Base-by-base conservation (phyloP, 371 early-diverging fungal genomes). In the Conidiobolus incongruus region DNA sequence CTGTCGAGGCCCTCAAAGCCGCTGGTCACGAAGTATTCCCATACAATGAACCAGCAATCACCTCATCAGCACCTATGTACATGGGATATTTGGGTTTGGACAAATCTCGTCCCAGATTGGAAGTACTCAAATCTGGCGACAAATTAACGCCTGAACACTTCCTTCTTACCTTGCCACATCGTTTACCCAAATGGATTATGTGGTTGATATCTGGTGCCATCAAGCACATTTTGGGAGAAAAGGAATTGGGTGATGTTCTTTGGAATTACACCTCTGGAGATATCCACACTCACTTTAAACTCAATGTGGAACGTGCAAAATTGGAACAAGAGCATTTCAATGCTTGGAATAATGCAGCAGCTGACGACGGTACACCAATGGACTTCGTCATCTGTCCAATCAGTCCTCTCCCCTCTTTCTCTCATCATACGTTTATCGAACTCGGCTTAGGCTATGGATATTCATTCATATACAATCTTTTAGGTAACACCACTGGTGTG, bases 381-480 rank as follows among this genome's bases (percentile, higher is more conserved):
- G 45, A 45, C 21, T 13, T 15, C 20, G 11, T 45, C n/a, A 45
- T 45, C n/a, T 29, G 35, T 17, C 45, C 45, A 8, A 16, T 12
- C 12, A 17, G 17, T 24, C n/a, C 22, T 15, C 4, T 15, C 4
- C 35, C 45, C 8, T 7, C 45, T 16, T 15, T 24, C 8, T 10
- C 8, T n/a, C 45, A 45, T 24, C 36, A 24, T 2, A 13, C 20
- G 13, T 23, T 35, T 11, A 12, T 7, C 8, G 23, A 45, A 8
- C 20, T 17, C 11, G 4, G 24, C 2, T n/a, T 11, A 11, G 36
- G 26, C 5, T 12, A 7, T 4, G 8, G 26, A 7, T 45, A 34
- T 22, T 35, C 45, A 5, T 12, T 35, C 2, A 10, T 45, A n/a
- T 15, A 13, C 16, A 45, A 45, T 38, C 5, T 45, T 4, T 35